phyloP scores from a whole-genome alignment of 805 yeast genomes.

The Kurtzmaniella fragi region DNA sequence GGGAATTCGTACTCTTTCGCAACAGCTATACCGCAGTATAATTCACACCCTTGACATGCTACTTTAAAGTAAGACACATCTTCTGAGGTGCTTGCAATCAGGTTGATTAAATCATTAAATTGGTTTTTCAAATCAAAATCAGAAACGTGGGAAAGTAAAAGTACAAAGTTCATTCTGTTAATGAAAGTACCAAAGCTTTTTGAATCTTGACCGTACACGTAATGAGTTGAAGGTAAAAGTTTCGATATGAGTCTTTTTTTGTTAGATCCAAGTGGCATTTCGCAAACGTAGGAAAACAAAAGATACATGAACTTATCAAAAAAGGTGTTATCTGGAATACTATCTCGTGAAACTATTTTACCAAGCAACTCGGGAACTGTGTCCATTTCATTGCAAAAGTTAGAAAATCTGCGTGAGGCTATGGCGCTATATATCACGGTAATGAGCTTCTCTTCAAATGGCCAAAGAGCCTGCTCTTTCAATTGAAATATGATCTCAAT shows the following conservation, averaged over 20 bases:
- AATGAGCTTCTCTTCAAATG: slow-evolving; percentile 29
- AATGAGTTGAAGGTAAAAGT: slow-evolving; percentile 34
- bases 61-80: slow-evolving; percentile 20
- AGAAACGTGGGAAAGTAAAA: slow-evolving; percentile 30
- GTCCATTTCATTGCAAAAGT: slow-evolving; percentile 29
- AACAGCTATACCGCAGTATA: slow-evolving; percentile 13
- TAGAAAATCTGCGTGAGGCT: slow-evolving; percentile 28
- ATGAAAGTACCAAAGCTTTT: slow-evolving; percentile 26
- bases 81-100: slow-evolving; percentile 13
- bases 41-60: slow-evolving; percentile 16
- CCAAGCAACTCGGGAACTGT: slow-evolving; percentile 17
- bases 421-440: slow-evolving; percentile 23
- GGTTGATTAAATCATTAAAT: slow-evolving; percentile 19
- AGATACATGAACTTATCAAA: slow-evolving; percentile 34
- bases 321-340: slow-evolving; percentile 22
- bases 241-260: slow-evolving; percentile 29
- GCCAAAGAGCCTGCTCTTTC: slow-evolving; percentile 23
- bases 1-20: slow-evolving; percentile 13
- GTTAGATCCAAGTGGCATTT: slow-evolving; percentile 16
- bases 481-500: slow-evolving; percentile 23
- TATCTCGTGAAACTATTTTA: slow-evolving; percentile 17
- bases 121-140: slow-evolving; percentile 27
- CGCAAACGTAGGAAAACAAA: slow-evolving; percentile 28
- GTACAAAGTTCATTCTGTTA: slow-evolving; percentile 32
- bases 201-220: slow-evolving; percentile 21